Conservation (phyloP, 2,329 filamentous ascomycete species). For the Ascochyta pisi region DNA sequence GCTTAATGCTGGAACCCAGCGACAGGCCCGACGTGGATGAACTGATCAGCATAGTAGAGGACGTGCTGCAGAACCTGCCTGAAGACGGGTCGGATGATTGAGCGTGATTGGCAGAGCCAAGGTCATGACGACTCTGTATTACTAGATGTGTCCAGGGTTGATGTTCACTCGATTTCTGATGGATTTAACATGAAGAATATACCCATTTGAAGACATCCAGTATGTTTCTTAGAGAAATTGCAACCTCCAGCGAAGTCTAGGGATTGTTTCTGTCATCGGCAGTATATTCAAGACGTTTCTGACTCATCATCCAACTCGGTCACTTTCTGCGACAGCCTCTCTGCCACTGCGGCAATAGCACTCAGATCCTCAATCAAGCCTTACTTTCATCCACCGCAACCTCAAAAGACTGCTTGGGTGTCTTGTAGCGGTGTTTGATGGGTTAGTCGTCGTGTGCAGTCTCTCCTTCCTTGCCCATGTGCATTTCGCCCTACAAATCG, state of each 20-base stretch:
- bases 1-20: conserved; percentile 82
- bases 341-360: no score
- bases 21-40: conserved; percentile 89
- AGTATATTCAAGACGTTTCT: no score
- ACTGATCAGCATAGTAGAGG: conserved; percentile 79
- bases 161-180: background rate
- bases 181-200: background rate
- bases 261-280: background rate
- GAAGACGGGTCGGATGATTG: conserved; percentile 58
- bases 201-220: background rate
- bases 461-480: no score
- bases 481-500: no score
- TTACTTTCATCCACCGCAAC: no score
- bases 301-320: no score
- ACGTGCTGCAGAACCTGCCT: conserved; percentile 71
- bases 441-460: no score
- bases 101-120: background rate
- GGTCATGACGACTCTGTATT: background rate
- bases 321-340: no score
- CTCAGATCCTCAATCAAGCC: no score
- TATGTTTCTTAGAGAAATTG: background rate
- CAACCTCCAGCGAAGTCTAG: background rate
- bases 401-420: no score
- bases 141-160: background rate
- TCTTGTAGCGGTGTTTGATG: no score